phyloP scores from a whole-genome alignment of 768 basidiomycete species.

The Auricularia cornea region DNA sequence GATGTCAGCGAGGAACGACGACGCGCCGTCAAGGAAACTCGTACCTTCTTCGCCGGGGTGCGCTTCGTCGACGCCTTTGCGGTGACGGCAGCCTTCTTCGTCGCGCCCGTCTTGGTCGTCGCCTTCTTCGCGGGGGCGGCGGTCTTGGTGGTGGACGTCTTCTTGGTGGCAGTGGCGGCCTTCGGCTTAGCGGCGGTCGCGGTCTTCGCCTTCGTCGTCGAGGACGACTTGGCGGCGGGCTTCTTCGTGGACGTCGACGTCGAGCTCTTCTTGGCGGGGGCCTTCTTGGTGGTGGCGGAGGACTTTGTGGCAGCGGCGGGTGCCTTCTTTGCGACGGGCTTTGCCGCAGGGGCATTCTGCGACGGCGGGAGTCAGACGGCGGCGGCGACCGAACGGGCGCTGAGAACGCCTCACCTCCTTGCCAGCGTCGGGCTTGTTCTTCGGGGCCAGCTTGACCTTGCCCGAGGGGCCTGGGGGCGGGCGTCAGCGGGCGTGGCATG shows the following conservation, averaged over 20 bases:
- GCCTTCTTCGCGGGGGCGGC: constrained; percentile 11
- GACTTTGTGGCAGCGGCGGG: constrained; percentile 32
- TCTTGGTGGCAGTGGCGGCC: background rate
- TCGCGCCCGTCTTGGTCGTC: constrained; percentile 25
- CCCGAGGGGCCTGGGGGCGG: constrained; percentile 41
- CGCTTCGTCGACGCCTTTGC: constrained; percentile 2
- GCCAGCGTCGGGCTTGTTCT: constrained; percentile 43
- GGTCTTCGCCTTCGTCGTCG: constrained; percentile 26
- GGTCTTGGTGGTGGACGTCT: background rate
- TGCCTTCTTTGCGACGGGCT: constrained; percentile 29
- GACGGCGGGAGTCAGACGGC: constrained; percentile 3
- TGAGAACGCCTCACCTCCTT: constrained; percentile 47
- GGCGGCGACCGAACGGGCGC: background rate
- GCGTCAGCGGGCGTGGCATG: constrained; percentile 17
- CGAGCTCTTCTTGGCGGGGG: constrained; percentile 3
- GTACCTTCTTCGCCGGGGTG: background rate
- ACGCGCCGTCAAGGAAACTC: background rate
- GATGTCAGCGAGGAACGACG: background rate
- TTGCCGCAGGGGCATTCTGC: constrained; percentile 23
- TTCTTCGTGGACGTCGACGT: constrained; percentile 23
- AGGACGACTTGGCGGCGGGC: constrained; percentile 31
- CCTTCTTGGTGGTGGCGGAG: constrained; percentile 12
- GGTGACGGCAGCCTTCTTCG: constrained; percentile 29
- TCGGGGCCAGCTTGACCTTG: constrained; percentile 66
- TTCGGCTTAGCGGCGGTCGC: constrained; percentile 9